Conservation (phyloP, 768 basidiomycete species). For the Psilocybe azurescens region DNA sequence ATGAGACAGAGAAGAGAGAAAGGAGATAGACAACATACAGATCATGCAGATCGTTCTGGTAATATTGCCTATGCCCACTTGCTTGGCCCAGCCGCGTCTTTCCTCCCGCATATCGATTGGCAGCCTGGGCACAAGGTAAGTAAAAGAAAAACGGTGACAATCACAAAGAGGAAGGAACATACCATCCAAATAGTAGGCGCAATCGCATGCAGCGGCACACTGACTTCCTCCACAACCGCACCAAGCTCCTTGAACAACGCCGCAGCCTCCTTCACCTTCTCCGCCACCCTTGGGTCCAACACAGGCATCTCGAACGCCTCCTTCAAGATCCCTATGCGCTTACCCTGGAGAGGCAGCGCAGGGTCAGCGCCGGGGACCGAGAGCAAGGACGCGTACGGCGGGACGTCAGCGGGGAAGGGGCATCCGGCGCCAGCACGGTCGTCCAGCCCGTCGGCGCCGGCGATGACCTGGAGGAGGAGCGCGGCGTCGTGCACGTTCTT, state of each 20-base stretch:
- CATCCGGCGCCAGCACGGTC: conserved; percentile 34
- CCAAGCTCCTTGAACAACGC: conserved; percentile 40
- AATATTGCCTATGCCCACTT: conserved; percentile 25
- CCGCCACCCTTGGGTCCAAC: conserved; percentile 39
- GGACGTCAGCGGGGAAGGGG: conserved; percentile 22
- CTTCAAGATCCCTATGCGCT: conserved; percentile 45
- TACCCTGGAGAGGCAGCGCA: conserved; percentile 31
- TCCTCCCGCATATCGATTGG: conserved; percentile 25
- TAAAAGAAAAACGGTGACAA: background rate
- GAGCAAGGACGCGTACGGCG: conserved; percentile 34
- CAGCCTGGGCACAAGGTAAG: conserved; percentile 9
- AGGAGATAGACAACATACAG: conserved; percentile 7
- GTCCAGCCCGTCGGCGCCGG: conserved; percentile 50
- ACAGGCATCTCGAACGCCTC: conserved; percentile 40
- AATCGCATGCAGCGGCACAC: conserved; percentile 41
- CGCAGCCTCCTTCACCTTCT: conserved; percentile 38
- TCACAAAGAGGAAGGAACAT: background rate
- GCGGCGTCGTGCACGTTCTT: conserved; percentile 44
- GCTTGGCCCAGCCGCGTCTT: conserved; percentile 23
- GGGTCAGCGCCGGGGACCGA: conserved; percentile 30
- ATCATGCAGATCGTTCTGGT: conserved; percentile 23
- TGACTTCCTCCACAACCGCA: conserved; percentile 44
- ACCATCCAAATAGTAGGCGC: conserved; percentile 29
- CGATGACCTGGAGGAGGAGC: conserved; percentile 44
- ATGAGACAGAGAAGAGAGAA: background rate